Base-by-base conservation (phyloP, 1,284 basidiomycete species). In the Leccinum solheimii region DNA sequence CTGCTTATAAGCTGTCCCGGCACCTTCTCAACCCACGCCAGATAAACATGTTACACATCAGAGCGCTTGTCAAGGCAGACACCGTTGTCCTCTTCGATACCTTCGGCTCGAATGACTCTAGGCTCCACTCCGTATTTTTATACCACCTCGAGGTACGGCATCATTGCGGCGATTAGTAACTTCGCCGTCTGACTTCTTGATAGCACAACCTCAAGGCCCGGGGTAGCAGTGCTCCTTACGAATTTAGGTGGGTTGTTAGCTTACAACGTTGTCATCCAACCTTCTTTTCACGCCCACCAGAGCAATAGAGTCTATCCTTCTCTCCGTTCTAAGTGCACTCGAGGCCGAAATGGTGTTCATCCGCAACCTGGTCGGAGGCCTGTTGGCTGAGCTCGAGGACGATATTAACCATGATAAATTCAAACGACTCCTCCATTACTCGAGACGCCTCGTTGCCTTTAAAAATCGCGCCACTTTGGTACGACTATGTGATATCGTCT, bases 271-370 rank as follows among this genome's bases (percentile, higher is more conserved):
- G 26, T 48, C 55, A 60, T 16, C 21, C 40, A 69, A 61, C 45
- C 59, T 56, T 34, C 57, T 69, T 64, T 57, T 55, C 13, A 66
- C 64, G 51, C 60, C 63, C 55, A 53, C 40, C 71, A 94, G 94
- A 57, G 95, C 95, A 1, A 80, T 97, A 45, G 95, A 98, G 69
- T 94, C 93, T 1, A 89, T 96, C 58, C 80, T 98, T 43, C 83
- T 95, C 49, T 95, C 93, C 36, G 92, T 95, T 16, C 79, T 94
- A 56, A 92, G 91, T 66, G 94, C 94, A 1, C 81, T 98, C 19
- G 95, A 97, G 77, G 92, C 93, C 27, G 95, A 98, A 76, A 91
- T 97, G 88, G 89, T 89, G 9, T 95, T 95, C 71, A 91, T 94
- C 56, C 86, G 92, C 32, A 90, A 92, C 62, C 84, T 97, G 19